Evolutionary conservation across 495 filamentous ascomycete genomes (phyloP), one percentile per base, ranked within the genome.

Genomic region (Chaetomidium leptoderma): DNA sequence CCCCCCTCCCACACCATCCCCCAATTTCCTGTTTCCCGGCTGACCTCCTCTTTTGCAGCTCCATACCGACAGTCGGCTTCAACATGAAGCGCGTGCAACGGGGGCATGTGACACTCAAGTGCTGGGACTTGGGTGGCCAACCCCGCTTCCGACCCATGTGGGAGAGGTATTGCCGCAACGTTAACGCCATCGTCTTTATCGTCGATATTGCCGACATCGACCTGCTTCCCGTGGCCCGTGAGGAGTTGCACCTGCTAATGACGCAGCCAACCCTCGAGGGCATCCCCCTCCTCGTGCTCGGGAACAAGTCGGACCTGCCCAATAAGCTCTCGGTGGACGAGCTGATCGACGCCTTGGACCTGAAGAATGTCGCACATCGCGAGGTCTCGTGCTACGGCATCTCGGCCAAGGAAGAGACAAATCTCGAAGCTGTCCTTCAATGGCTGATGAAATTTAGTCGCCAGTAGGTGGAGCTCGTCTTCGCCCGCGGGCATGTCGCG

Each of bases 361-460:
- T 98, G 30, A 93, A 92, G 73, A 83, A 85, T 51, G 88, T 98
- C 68, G 88, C 87, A 39, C 87, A 89, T 66, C 89, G 93, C 30
- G 93, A 98, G 72, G 92, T 98, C 63, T 95, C 90, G 79, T 98
- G 93, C 77, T 98, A 97, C 72, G 92, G 93, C 52, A 97, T 98
- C 74, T 96, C 91, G 66, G 93, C 92, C 36, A 96, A 96, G 70
- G 92, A 98, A 70, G 93, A 98, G 75, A 97, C 92, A 32, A 98
- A 98, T 73, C 82, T 98, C 62, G 93, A 98, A 71, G 93, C 92
- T 6, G 93, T 98, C 36, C 73, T 98, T 66, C 89, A 96, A 68
- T 98, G 95, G 92, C 76, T 98, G 70, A 91, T 98, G 73, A 92
- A 90, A 49, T 86, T 88, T 55, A n/a, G n/a, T n/a, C n/a, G 83